A percentile compares a stretch with the other conserved stretches of the same genome.
These are phyloP conservation scores for Citeromyces hawaiiensis DNA, from an alignment of 1,139 yeast genomes.

Conservation along the genomic window DNA sequence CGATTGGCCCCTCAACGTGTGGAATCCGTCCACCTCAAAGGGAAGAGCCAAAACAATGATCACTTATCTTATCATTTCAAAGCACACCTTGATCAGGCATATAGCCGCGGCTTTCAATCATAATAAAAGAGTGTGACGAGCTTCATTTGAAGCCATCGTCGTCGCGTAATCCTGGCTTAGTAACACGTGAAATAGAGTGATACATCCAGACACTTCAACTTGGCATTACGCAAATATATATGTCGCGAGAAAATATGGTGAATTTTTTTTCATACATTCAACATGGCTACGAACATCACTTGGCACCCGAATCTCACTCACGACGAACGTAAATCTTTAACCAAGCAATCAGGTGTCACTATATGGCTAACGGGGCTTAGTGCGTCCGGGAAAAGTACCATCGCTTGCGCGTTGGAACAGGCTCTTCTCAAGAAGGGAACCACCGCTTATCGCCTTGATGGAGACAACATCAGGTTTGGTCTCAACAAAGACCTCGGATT, in stretches of 20 bases:
- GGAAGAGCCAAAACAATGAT: too few species aligned
- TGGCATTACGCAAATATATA: too few species aligned
- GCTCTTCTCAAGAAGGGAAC: conserved; percentile 52
- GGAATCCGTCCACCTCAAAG: too few species aligned
- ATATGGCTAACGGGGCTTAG: conserved; percentile 93
- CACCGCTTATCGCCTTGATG: conserved; percentile 80
- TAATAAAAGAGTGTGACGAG: too few species aligned
- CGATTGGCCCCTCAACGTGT: too few species aligned
- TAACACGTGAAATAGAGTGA: too few species aligned
- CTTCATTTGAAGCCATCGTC: too few species aligned
- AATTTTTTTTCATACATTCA: neutral
- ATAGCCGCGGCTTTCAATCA: too few species aligned
- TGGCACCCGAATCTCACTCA: conserved; percentile 90
- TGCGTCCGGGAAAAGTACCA: conserved; percentile 90
- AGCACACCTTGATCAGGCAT: too few species aligned
- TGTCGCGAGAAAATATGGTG: neutral
- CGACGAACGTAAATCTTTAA: conserved; percentile 57
- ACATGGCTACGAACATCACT: conserved; percentile 88
- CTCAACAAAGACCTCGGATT: conserved; percentile 90
- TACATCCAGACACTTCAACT: too few species aligned
- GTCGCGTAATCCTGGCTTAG: too few species aligned
- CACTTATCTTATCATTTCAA: too few species aligned
- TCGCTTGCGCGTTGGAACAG: conserved; percentile 91
- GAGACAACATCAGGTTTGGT: conserved; percentile 91
- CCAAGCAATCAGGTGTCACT: conserved; percentile 80